Evolutionary conservation across 2,329 filamentous ascomycete genomes (phyloP), one percentile per base, ranked within the genome.

Genomic region (Geosmithia morbida): DNA sequence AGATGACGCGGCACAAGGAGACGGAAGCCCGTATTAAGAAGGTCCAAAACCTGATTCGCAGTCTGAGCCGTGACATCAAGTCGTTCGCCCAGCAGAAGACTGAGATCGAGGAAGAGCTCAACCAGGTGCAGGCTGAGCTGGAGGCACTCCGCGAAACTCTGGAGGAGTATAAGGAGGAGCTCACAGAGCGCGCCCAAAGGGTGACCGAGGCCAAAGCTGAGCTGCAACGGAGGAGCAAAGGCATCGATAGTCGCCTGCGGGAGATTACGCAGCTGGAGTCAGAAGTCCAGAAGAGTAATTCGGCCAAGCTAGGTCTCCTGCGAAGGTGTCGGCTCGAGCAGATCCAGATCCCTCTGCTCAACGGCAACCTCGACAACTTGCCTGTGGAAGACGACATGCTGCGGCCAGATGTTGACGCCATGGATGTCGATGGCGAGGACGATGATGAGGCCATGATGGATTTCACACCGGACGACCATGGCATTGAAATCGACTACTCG

Each of bases 311-410:
- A 60, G 81, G 81, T 43, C 69, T 94, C 44, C 75, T 98, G 46
- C 81, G 88, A 58, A 81, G 87, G 51, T 97, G 90, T 70, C 90
- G 94, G 60, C 79, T 98, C 44, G 90, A 97, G 60, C 89, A 96
- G 59, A 86, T 97, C 54, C 80, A 84, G 52, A 75, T 98, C 49
- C 92, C 92, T 2, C 72, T 98, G 19, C 68, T 74, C 2, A 69
- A 80, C 48, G 82, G 81, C 20, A 95, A 87, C 2, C 71, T 98
- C 20, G 87, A 94, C 56, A 78, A 83, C 52, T 72, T 98, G 46
- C 92, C 92, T 2, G 87, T 94, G 56, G 87, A 94, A 59, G 88
- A 95, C 55, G 76, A 82, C 51, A 67, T 94, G 41, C 69, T 87
- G 42, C 81, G 83, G 49, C 76, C 79, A 48, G 87, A 95, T 57